These are phyloP conservation scores for Mycena vulgaris DNA, from an alignment of 768 basidiomycete genomes.

Conservation along the genomic window DNA sequence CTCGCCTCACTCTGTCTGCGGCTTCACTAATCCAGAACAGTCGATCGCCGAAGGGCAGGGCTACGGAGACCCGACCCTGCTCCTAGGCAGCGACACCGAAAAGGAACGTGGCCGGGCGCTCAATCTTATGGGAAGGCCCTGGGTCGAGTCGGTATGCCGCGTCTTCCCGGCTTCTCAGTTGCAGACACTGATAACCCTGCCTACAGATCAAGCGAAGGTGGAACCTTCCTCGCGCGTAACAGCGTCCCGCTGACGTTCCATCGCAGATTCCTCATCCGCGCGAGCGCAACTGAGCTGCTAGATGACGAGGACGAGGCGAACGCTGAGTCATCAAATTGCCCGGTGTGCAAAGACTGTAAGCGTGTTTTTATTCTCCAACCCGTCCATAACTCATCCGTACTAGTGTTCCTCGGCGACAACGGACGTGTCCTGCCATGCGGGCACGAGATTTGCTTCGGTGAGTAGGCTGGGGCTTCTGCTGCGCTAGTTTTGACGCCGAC, in stretches of 20 bases:
- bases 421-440: slow-evolving; percentile 76
- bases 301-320: slow-evolving; percentile 66
- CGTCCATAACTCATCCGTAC: background rate
- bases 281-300: slow-evolving; percentile 58
- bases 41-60: slow-evolving; percentile 53
- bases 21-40: slow-evolving; percentile 46
- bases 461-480: slow-evolving; percentile 25
- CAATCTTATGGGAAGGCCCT: slow-evolving; percentile 60
- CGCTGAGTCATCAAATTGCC: slow-evolving; percentile 64
- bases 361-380: slow-evolving; percentile 2
- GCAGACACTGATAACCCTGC: background rate
- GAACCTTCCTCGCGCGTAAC: background rate
- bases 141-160: slow-evolving; percentile 55
- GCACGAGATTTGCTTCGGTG: slow-evolving; percentile 77
- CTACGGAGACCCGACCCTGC: slow-evolving; percentile 65
- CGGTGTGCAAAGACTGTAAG: slow-evolving; percentile 78
- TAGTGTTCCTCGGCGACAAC: slow-evolving; percentile 64
- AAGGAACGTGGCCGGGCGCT: slow-evolving; percentile 73
- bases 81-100: slow-evolving; percentile 63
- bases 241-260: background rate
- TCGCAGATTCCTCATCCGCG: slow-evolving; percentile 63
- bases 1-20: background rate
- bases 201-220: slow-evolving; percentile 52
- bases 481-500: background rate
- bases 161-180: background rate